Evolutionary conservation across 1,284 basidiomycete species (phyloP), one percentile per base, ranked within the genome.

Genomic region (Taiwanofungus camphoratus): DNA sequence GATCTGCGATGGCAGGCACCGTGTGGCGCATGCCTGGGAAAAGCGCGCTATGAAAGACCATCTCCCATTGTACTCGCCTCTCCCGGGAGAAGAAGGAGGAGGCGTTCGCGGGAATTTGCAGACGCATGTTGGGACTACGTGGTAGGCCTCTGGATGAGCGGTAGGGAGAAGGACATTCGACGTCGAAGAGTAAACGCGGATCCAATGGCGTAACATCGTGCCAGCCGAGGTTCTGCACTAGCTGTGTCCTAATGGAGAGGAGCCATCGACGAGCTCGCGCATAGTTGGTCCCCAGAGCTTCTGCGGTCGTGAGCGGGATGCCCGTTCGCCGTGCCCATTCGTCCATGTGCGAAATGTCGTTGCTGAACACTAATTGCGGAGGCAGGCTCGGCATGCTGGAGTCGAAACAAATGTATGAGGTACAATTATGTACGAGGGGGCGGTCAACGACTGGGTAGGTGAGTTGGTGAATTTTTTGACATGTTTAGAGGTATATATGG

Each of bases 1-100:
- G 79, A 64, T 88, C 86, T 61, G 75, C 78, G 61, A 89, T 75
- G 39, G 86, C 82, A 31, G 79, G 77, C 43, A 82, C 79, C 56
- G 83, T 79, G 64, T 86, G 83, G 34, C 86, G 75, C 51, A 87
- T 76, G 33, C 79, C 81, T 51, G 83, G 83, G 67, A 88, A 89
- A 45, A 82, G 78, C 59, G 87, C 84, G 56, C 77, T 79, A 62
- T 89, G 85, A 60, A 89, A 89, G 51, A 87, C 84, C 86, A 89
- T 88, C 61, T 89, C 79, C 86, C 87, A 89, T 58, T 88, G 86
- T 34, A 88, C 75, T 49, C 83, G 76, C 53, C 87, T 70, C 61
- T 88, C 83, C 11, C 85, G 84, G 41, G 82, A 83, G 66, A 89
- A 89, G 64, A 89, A 89, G 15, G 86, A 86, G 23, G 80, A 82